A percentile compares a stretch with the other conserved stretches of the same genome.
These are phyloP conservation scores for Annulohypoxylon nitens DNA, from an alignment of 495 filamentous ascomycete genomes.

Conservation along the genomic window DNA sequence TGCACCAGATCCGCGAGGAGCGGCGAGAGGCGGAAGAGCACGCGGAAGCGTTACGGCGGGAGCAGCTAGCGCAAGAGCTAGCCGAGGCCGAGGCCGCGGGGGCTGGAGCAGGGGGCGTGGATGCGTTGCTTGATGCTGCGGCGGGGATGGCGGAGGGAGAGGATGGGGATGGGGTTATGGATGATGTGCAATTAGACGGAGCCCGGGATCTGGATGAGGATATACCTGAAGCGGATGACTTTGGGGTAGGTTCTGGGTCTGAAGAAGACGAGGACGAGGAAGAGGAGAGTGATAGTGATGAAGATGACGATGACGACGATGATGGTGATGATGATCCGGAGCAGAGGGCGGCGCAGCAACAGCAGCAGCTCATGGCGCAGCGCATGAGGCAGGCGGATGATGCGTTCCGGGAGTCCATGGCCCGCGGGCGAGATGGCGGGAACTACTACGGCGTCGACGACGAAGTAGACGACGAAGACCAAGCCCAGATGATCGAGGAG, in stretches of 20 bases:
- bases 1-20: conserved; percentile 82
- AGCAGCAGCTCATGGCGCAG: conserved; percentile 57
- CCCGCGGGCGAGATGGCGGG: conserved; percentile 56
- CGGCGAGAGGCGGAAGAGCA: conserved; percentile 83
- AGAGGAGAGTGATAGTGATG: conserved; percentile 48
- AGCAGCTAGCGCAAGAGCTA: conserved; percentile 74
- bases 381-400: conserved; percentile 59
- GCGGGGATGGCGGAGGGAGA: conserved; percentile 43
- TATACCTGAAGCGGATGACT: conserved; percentile 72
- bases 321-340: conserved; percentile 52
- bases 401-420: conserved; percentile 62
- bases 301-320: conserved; percentile 53
- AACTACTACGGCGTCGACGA: conserved; percentile 61
- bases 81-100: conserved; percentile 67
- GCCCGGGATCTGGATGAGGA: conserved; percentile 73
- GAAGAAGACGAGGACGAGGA: conserved; percentile 60
- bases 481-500: conserved; percentile 65
- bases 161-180: conserved; percentile 52
- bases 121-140: conserved; percentile 52
- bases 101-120: conserved; percentile 49
- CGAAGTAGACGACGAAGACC: conserved; percentile 61
- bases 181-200: conserved; percentile 53
- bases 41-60: conserved; percentile 75
- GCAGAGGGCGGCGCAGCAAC: conserved; percentile 50
- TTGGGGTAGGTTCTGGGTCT: conserved; percentile 59